These are phyloP conservation scores for Taphrina pruni DNA, from an alignment of 1,139 yeast species.

Conservation along the genomic window DNA sequence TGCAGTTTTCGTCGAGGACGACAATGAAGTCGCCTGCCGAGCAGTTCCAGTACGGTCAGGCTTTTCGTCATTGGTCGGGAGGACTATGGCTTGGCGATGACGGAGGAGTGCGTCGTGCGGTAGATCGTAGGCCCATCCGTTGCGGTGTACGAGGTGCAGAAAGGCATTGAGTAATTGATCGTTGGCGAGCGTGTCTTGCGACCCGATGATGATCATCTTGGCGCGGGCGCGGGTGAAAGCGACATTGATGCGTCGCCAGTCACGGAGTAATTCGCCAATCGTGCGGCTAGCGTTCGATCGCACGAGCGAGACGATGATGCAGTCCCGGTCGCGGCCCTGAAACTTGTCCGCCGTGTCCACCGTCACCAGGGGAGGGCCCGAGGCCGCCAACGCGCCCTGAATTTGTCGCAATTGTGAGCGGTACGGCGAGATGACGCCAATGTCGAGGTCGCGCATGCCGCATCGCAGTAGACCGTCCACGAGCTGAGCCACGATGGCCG, in stretches of 20 bases:
- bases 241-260: slow-evolving; percentile 91
- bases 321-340: slow-evolving; percentile 94
- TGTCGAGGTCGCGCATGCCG: slow-evolving; percentile 65
- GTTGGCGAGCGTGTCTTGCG: slow-evolving; percentile 65
- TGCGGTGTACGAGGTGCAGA: slow-evolving; percentile 62
- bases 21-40: neutral
- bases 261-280: slow-evolving; percentile 74
- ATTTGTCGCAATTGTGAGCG: slow-evolving; percentile 69
- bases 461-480: slow-evolving; percentile 64
- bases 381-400: slow-evolving; percentile 53
- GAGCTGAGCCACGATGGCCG: slow-evolving; percentile 65
- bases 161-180: slow-evolving; percentile 67
- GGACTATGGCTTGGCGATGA: neutral
- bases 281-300: slow-evolving; percentile 69
- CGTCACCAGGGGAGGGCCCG: slow-evolving; percentile 61
- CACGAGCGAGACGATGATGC: slow-evolving; percentile 84
- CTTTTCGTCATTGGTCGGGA: neutral
- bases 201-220: slow-evolving; percentile 82
- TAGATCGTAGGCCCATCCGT: slow-evolving; percentile 69
- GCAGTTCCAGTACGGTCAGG: too few species aligned
- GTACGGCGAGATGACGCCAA: slow-evolving; percentile 90
- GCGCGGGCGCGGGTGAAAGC: slow-evolving; percentile 90
- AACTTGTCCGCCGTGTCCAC: slow-evolving; percentile 92
- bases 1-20: neutral
- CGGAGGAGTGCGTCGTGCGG: slow-evolving; percentile 50